Conservation (phyloP, 768 basidiomycete genomes). For the Rhodotorula diobovata region DNA sequence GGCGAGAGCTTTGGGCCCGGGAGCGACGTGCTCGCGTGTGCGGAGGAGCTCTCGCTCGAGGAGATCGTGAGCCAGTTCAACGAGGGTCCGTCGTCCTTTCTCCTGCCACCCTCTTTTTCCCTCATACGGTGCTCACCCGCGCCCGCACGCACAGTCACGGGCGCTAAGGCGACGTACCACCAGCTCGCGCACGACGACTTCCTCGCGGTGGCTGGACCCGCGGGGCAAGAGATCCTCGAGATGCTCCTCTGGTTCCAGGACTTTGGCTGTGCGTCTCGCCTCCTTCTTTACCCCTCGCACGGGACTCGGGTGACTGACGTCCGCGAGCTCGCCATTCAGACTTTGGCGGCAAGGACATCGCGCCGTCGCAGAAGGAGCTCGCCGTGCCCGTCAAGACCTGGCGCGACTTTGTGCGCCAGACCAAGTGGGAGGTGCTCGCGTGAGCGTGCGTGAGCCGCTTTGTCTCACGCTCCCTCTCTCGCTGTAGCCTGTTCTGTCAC, state of each 20-base stretch:
- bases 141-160: neutral
- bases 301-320: neutral
- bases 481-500: too few species aligned
- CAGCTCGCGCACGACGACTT: neutral
- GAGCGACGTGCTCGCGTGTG: neutral
- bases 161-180: neutral
- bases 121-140: neutral
- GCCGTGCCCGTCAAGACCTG: neutral
- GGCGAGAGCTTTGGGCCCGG: neutral
- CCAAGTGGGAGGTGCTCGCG: neutral
- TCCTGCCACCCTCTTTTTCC: too few species aligned
- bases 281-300: neutral
- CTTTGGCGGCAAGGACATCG: neutral
- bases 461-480: too few species aligned
- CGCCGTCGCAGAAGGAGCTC: neutral
- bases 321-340: neutral
- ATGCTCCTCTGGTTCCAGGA: neutral
- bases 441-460: too few species aligned
- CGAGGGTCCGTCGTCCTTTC: neutral
- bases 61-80: neutral
- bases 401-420: neutral
- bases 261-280: neutral
- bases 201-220: neutral
- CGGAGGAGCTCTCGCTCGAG: neutral
- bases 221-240: neutral